These are phyloP conservation scores for Akebia trifoliata DNA, from an alignment of 164 flowering plant species.

Conservation along the genomic window DNA sequence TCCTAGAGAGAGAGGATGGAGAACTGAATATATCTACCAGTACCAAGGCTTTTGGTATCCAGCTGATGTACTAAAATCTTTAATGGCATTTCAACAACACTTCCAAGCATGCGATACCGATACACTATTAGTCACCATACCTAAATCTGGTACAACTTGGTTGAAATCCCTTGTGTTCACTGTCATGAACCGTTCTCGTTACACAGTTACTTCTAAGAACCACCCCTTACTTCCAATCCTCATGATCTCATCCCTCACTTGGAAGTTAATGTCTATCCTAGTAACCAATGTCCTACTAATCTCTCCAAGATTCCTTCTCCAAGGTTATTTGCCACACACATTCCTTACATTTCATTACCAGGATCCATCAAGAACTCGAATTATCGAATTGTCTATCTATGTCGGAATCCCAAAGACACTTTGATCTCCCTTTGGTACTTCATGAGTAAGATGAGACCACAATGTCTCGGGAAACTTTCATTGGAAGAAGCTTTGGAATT, in stretches of 20 bases:
- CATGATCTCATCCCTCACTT: slow-evolving; percentile 20
- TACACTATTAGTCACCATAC: slow-evolving; percentile 19
- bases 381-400: slow-evolving; percentile 20
- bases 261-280: slow-evolving; percentile 11
- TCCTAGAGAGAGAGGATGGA: slow-evolving; percentile 9
- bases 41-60: slow-evolving; percentile 18
- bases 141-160: slow-evolving; percentile 47
- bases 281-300: neutral
- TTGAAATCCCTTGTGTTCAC: slow-evolving; percentile 27
- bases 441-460: neutral
- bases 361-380: slow-evolving; percentile 13
- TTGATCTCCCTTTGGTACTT: slow-evolving; percentile 20
- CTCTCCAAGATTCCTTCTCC: slow-evolving; percentile 13
- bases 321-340: slow-evolving; percentile 23
- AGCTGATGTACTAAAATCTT: neutral
- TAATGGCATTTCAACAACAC: slow-evolving; percentile 19
- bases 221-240: slow-evolving; percentile 17
- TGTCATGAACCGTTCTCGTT: slow-evolving; percentile 16
- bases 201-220: neutral
- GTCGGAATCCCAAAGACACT: slow-evolving; percentile 22
- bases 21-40: neutral
- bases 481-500: slow-evolving; percentile 5
- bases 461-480: neutral
- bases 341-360: slow-evolving; percentile 13
- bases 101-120: slow-evolving; percentile 31